Evolutionary conservation across 2,329 filamentous ascomycete species (phyloP), one percentile per base, ranked within the genome.

Genomic region (Graphilbum fragrans): DNA sequence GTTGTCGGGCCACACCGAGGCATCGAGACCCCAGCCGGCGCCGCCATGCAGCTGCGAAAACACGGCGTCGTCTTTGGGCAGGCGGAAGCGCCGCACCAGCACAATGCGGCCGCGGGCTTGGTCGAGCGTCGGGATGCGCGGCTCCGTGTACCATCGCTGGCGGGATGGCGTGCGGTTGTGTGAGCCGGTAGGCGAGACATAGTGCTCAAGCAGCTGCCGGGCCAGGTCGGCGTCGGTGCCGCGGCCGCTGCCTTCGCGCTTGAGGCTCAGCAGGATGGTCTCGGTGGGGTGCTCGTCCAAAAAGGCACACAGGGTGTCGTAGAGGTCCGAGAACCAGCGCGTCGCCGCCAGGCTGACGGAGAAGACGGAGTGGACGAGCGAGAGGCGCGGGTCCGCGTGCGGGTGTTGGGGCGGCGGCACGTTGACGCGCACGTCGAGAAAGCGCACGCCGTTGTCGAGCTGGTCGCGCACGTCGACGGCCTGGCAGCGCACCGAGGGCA

Each of bases 401-500:
- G 42, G 42, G 25, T 40, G 38, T 19, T n/a, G 20, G 5, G 23
- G 23, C 11, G 6, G 9, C 12, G 17, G 35, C 42, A 64, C 67
- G 29, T 63, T 68, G 42, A 95, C 82, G 39, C 92, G 80, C 47
- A 98, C 76, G 58, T 98, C 92, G 50, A 98, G 79, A 68, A 95
- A 96, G 39, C 92, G 86, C 36, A 96, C 82, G 22, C 92, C 92
- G 57, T 94, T 90, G 43, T 79, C 69, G 22, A 98, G 76, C 61
- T 98, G 92, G 41, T 81, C 76, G 38, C 70, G 67, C 5, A 93
- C 71, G 46, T 75, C 69, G 17, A 88, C 86, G 27, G 84, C 80
- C 63, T 98, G 92, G 61, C 92, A 96, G 32, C 92, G 82, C 21
- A 96, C 92, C 1, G 86, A 94, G 1, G 92, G 92, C 5, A 95